Evolutionary conservation across 2,329 filamentous ascomycete species (phyloP).

Genomic region (Pseudopyricularia cyperi): DNA sequence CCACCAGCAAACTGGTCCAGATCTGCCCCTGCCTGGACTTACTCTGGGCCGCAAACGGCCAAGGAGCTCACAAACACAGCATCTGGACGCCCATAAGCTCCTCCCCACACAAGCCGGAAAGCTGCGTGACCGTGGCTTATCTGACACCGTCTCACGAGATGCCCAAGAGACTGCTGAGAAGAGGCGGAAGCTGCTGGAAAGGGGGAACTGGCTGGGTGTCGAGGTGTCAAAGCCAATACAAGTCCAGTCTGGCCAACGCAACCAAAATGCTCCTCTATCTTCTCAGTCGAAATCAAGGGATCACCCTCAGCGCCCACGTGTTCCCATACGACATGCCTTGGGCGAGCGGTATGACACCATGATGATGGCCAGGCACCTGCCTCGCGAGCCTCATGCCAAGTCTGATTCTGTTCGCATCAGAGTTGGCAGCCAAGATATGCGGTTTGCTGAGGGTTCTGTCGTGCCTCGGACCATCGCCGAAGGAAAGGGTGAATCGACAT

Average conservation of each 20-base stretch:
- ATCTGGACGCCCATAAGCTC: neutral
- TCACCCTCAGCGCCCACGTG: slow-evolving; percentile 8
- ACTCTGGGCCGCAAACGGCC: neutral
- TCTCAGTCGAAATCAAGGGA: neutral
- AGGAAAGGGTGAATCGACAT: neutral
- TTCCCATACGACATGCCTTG: slow-evolving; percentile 11
- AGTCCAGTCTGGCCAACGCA: slow-evolving; percentile 10
- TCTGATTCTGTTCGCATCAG: slow-evolving; percentile 15
- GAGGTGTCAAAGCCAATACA: slow-evolving; percentile 18
- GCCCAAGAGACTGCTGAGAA: slow-evolving; percentile 10
- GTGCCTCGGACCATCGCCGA: neutral
- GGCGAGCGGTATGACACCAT: neutral
- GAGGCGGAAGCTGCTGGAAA: slow-evolving; percentile 16
- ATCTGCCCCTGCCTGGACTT: neutral
- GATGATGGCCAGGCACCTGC: neutral
- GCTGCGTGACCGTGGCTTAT: neutral
- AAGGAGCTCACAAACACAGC: neutral
- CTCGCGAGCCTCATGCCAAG: neutral
- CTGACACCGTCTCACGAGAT: neutral
- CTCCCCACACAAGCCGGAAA: neutral
- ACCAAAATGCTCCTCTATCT: neutral
- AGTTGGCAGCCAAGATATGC: slow-evolving; percentile 21
- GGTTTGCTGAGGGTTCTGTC: slow-evolving; percentile 9
- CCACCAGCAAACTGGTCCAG: neutral
- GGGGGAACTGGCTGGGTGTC: slow-evolving; percentile 20